Evolutionary conservation across 1,139 yeast genomes (phyloP), one percentile per base, ranked within the genome.

Genomic region (Kodamaea arcana): DNA sequence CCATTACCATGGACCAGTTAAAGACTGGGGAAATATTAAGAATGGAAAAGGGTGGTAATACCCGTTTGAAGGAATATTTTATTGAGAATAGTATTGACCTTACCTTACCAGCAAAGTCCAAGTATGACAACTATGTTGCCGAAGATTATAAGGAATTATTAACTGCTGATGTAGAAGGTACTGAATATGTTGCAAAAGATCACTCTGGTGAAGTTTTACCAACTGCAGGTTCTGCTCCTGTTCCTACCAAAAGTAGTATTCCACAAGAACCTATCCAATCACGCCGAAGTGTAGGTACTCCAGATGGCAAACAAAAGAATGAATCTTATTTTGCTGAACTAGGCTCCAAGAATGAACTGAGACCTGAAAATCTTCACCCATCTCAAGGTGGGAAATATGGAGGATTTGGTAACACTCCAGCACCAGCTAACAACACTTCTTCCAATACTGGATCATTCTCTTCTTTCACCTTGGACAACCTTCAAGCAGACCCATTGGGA

Each of bases 1-100:
- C 95, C 21, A 88, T 92, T 47, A 87, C 96, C 22, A 90, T 94
- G 94, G 99, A 92, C 58, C 96, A 88, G 62, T 94, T 94, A 71
- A 88, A 88, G 59, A 83, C 88, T 12, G 95, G 87, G 37, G 97
- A 92, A 59, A 74, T 88, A 40, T 68, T 80, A 43, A 70, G 94
- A 47, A 90, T 94, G 98, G 96, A 92, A 52, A 69, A 80, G 42
- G 98, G 99, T 41, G 99, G 99, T 17, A 92, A 92, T 56, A 85
- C 79, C 43, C 75, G 78, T 27, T 83, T 94, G 47, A 75, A 69
- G 25, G 69, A 65, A 35, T 92, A 80, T 56, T 83, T 90, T 54
- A 71, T 68, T 33, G 62, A 70, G 14, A 80, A 88, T 56, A 95
- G 95, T n/a, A 60, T 90, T 24, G 88, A 82, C 52, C 53, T 75